phyloP scores from a whole-genome alignment of 2,329 filamentous ascomycete species.

The Helotiales sp. region DNA sequence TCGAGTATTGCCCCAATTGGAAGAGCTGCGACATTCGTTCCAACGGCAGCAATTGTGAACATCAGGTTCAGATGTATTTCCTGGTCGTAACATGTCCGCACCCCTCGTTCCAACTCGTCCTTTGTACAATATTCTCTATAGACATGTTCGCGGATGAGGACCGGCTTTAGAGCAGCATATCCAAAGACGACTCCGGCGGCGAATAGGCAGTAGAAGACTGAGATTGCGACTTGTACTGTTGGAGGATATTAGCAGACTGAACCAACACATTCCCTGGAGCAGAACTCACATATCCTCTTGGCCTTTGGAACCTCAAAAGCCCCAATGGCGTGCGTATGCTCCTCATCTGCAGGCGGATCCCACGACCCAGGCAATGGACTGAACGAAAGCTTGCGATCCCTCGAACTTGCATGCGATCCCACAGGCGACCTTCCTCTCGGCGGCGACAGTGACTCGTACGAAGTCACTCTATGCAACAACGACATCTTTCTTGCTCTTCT shows the following conservation, averaged over 20 bases:
- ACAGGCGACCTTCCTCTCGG: constrained; percentile 25
- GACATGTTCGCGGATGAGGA: constrained; percentile 71
- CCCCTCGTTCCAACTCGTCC: constrained; percentile 48
- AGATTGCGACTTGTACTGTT: constrained; percentile 67
- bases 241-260: constrained; percentile 8
- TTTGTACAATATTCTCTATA: constrained; percentile 65
- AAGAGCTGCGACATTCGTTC: constrained; percentile 82
- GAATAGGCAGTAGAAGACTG: constrained; percentile 72
- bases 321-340: constrained; percentile 29
- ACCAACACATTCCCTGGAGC: background rate
- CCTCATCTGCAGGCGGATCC: constrained; percentile 18
- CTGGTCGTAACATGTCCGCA: constrained; percentile 57
- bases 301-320: constrained; percentile 40
- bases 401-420: constrained; percentile 9
- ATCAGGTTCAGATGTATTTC: constrained; percentile 78
- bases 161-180: constrained; percentile 81
- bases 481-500: constrained; percentile 20
- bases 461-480: constrained; percentile 28
- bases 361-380: constrained; percentile 27
- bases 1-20: constrained; percentile 86
- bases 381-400: constrained; percentile 29
- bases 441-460: constrained; percentile 27
- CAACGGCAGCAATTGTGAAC: constrained; percentile 88
- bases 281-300: constrained; percentile 36
- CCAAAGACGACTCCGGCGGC: constrained; percentile 81